Conservation (phyloP, 1,284 basidiomycete species). For the Fistulina hepatica region DNA sequence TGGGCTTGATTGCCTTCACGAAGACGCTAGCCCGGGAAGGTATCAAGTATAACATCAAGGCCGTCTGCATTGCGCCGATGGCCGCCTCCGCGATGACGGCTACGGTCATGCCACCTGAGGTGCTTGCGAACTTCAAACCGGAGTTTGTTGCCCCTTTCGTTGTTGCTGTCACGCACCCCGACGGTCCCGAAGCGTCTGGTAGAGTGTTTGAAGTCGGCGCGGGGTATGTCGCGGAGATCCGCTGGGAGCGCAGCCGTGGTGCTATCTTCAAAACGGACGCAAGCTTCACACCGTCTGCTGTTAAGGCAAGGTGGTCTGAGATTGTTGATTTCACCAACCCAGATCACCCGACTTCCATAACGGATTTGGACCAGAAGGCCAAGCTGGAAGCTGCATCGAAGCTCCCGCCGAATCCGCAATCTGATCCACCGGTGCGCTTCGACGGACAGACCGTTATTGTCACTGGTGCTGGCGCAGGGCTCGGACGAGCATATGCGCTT, state of each 20-base stretch:
- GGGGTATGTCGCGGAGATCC: slow-evolving; percentile 85
- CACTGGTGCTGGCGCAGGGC: slow-evolving; percentile 88
- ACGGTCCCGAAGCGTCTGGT: slow-evolving; percentile 77
- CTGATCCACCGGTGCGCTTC: slow-evolving; percentile 65
- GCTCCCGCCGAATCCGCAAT: slow-evolving; percentile 65
- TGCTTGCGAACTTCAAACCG: slow-evolving; percentile 89
- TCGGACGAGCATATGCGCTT: slow-evolving; percentile 86
- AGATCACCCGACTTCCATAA: slow-evolving; percentile 61
- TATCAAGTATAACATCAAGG: slow-evolving; percentile 86
- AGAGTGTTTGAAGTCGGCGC: slow-evolving; percentile 92
- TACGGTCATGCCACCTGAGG: slow-evolving; percentile 94
- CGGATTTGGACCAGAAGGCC: slow-evolving; percentile 61
- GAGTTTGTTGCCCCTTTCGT: slow-evolving; percentile 93
- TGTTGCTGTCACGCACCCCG: slow-evolving; percentile 63
- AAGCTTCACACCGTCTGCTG: slow-evolving; percentile 90
- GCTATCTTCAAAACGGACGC: slow-evolving; percentile 85
- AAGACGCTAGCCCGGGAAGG: slow-evolving; percentile 90
- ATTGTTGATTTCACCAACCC: slow-evolving; percentile 74
- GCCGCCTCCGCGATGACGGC: slow-evolving; percentile 93
- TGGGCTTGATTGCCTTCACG: slow-evolving; percentile 84
- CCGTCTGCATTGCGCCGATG: slow-evolving; percentile 83
- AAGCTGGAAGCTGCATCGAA: slow-evolving; percentile 62
- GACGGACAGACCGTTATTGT: slow-evolving; percentile 89
- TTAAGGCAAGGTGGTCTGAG: slow-evolving; percentile 73
- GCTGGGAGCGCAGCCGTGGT: slow-evolving; percentile 89